These are phyloP conservation scores for Aspergillus jensenii DNA, from an alignment of 2,329 filamentous ascomycete species.

Conservation along the genomic window DNA sequence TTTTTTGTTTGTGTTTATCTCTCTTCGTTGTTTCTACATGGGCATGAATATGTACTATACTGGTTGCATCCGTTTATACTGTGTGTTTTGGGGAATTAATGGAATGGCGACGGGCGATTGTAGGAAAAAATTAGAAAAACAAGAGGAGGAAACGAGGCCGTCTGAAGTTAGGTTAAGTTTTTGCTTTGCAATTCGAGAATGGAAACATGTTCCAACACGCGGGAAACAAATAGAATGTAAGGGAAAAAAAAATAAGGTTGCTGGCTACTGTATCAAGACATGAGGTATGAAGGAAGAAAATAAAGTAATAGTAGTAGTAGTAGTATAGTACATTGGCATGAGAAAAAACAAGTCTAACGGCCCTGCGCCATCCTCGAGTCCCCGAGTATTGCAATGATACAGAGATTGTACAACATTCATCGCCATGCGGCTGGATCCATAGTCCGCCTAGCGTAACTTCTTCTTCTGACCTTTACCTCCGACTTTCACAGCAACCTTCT, in stretches of 20 bases:
- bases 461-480: conserved; percentile 17
- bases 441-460: conserved; percentile 14
- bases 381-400: conserved; percentile 15
- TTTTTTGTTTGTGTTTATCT: background rate
- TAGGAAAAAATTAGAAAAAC: conserved; percentile 39
- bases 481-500: conserved; percentile 22
- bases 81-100: background rate
- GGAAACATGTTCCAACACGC: background rate
- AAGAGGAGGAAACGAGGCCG: conserved; percentile 19
- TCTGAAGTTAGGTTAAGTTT: background rate
- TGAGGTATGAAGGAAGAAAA: conserved; percentile 4
- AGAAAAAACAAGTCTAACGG: conserved; percentile 20
- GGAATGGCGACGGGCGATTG: conserved; percentile 17
- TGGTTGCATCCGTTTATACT: conserved; percentile 2
- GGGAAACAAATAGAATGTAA: background rate
- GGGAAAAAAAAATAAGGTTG: background rate
- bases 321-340: conserved; percentile 30
- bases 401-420: conserved; percentile 6
- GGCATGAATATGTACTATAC: conserved; percentile 11
- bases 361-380: conserved; percentile 35
- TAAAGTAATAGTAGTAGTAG: conserved; percentile 14
- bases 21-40: background rate
- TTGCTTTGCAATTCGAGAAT: background rate
- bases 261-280: conserved; percentile 3
- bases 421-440: background rate